These are phyloP conservation scores for Bonia amplexicaulis DNA, from an alignment of 176 grass and related monocot genomes.

Conservation along the genomic window DNA sequence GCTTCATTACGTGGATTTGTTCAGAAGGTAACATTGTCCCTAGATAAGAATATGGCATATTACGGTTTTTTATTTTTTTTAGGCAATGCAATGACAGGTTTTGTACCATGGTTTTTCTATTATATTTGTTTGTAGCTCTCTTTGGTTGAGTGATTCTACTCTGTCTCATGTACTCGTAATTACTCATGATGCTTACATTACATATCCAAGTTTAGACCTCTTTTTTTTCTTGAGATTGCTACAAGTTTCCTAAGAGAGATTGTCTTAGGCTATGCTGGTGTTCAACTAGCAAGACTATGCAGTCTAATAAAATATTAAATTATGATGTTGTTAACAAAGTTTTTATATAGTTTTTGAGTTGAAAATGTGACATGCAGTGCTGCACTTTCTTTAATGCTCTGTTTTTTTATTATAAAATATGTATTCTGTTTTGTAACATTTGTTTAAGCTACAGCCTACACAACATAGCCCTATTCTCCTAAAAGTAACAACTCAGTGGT, in stretches of 20 bases:
- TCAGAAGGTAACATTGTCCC: constrained; percentile 66
- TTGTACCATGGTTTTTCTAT: neutral
- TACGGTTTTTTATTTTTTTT: neutral
- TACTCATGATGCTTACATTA: constrained; percentile 9
- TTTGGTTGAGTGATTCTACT: constrained; percentile 8
- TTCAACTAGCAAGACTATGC: neutral
- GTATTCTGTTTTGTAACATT: neutral
- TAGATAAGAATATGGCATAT: neutral
- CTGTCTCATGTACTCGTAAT: constrained; percentile 6
- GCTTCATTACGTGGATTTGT: constrained; percentile 94
- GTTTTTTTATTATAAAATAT: neutral
- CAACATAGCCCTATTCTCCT: neutral
- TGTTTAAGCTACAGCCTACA: neutral
- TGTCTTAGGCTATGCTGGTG: neutral
- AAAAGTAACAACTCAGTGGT: neutral
- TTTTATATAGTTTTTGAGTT: neutral
- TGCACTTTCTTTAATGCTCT: constrained; percentile 9
- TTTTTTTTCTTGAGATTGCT: neutral
- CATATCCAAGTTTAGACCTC: neutral
- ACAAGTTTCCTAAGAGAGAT: neutral
- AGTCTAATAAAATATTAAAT: constrained; percentile 1
- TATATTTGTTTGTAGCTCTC: neutral
- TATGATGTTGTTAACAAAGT: neutral
- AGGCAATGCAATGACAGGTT: constrained; percentile 4
- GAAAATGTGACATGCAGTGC: neutral